Evolutionary conservation across 2,329 filamentous ascomycete species (phyloP), one percentile per base, ranked within the genome.

Genomic region (Trichocomaceae sp.): DNA sequence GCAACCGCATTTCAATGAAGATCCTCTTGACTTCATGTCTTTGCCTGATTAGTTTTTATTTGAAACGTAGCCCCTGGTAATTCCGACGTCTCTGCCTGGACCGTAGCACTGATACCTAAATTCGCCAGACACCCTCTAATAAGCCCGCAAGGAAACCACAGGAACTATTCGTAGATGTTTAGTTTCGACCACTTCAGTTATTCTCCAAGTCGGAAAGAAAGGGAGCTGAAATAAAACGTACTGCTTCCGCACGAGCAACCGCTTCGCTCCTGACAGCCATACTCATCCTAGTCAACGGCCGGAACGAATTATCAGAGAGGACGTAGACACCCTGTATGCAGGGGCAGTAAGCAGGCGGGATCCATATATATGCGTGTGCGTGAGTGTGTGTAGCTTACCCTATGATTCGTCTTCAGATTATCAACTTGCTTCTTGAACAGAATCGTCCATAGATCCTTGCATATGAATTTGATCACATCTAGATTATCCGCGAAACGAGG

Each of bases 391-490:
- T 17, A 47, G 29, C 50, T 13, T 26, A 90, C 87, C 64, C 93
- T 79, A 70, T 99, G 93, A 68, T 99, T 99, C 8, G 93, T 99
- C 75, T 99, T 99, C 47, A 99, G 79, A 69, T 99, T 99, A 73
- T 99, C 93, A 66, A 99, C 89, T 71, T 97, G 95, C 74, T 99
- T 99, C 69, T 88, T 82, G 72, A 96, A 99, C 15, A 96, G 83
- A 19, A 97, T 79, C 33, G 84, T 90, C 93, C 93, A 99, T 45
- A 99, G 79, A 71, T 99, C 93, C 77, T 99, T 99, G 82, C 93
- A 99, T 49, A 99, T 79, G 67, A 99, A 97, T 71, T 99, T 99
- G 70, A 99, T 99, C 49, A 91, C 87, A 68, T 97, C 93, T 42
- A 99, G 83, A 3, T 91, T 91, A 64, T 96, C 90, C 58, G 86